Conservation (phyloP, 2,329 filamentous ascomycete species). For the Boeremia lycopersici region DNA sequence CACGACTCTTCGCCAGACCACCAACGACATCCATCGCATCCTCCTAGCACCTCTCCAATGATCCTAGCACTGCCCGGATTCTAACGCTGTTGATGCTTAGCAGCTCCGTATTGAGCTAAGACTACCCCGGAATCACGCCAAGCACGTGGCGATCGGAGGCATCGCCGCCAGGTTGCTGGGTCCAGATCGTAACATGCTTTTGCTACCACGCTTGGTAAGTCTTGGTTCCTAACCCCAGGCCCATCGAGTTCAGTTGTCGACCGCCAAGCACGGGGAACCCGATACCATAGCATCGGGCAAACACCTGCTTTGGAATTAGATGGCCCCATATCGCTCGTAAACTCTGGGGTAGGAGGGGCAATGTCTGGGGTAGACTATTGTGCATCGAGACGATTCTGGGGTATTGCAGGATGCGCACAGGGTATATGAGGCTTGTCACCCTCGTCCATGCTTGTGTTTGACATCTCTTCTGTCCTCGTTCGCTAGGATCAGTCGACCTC, state of each 20-base stretch:
- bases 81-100: not conserved
- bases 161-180: slow-evolving; percentile 11
- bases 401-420: slow-evolving; percentile 3
- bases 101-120: not conserved
- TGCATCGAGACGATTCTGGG: slow-evolving; percentile 12
- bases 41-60: not conserved
- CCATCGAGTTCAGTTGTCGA: slow-evolving; percentile 7
- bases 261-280: slow-evolving; percentile 5
- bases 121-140: slow-evolving; percentile 14
- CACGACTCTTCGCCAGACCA: not conserved
- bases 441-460: slow-evolving; percentile 10
- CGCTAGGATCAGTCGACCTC: slow-evolving; percentile 13
- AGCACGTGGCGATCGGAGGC: slow-evolving; percentile 15
- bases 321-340: not conserved
- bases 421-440: slow-evolving; percentile 15
- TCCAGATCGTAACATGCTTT: slow-evolving; percentile 8
- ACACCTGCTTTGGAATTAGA: slow-evolving; percentile 4
- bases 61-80: slow-evolving; percentile 2
- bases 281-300: slow-evolving; percentile 16
- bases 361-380: slow-evolving; percentile 15
- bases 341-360: slow-evolving; percentile 2
- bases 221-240: slow-evolving; percentile 8
- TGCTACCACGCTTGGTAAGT: not conserved
- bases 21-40: not conserved
- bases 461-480: slow-evolving; percentile 18